Percentiles rank a stretch among this genome's conserved stretches.
Conservation (phyloP, 768 basidiomycete species). For the Tricholoma furcatifolium region DNA sequence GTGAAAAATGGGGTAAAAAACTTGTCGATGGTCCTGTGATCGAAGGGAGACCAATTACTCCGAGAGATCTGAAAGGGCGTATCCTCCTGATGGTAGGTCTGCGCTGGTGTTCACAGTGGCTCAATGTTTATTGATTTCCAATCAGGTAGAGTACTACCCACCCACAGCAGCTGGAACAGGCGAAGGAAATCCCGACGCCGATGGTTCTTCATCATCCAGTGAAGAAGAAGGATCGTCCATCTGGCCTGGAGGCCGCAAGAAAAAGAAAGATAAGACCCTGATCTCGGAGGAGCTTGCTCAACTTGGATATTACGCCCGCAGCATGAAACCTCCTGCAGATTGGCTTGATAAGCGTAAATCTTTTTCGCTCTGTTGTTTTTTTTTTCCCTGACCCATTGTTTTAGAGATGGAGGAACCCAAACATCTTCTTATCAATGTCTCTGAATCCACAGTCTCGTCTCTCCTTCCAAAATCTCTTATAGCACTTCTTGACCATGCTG, state of each 20-base stretch:
- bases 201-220: slow-evolving; percentile 26
- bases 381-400: background rate
- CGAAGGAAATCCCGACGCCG: slow-evolving; percentile 18
- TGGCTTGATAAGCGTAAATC: slow-evolving; percentile 44
- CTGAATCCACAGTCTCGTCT: slow-evolving; percentile 44
- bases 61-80: slow-evolving; percentile 46
- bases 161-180: slow-evolving; percentile 23
- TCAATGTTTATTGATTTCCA: background rate
- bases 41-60: slow-evolving; percentile 37
- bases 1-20: slow-evolving; percentile 49
- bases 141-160: slow-evolving; percentile 56
- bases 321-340: slow-evolving; percentile 55
- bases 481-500: slow-evolving; percentile 41
- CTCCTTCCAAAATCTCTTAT: slow-evolving; percentile 36
- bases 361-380: background rate
- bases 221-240: slow-evolving; percentile 18
- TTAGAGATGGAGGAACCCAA: slow-evolving; percentile 40
- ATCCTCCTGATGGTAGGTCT: slow-evolving; percentile 55
- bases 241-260: slow-evolving; percentile 18
- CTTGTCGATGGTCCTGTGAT: slow-evolving; percentile 41
- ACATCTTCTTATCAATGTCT: slow-evolving; percentile 60
- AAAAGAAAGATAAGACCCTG: slow-evolving; percentile 15
- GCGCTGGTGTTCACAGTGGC: background rate
- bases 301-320: slow-evolving; percentile 59
- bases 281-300: slow-evolving; percentile 54